Evolutionary conservation across 2,329 filamentous ascomycete species (phyloP), one percentile per base, ranked within the genome.

Genomic region (Aspergillus sp.): DNA sequence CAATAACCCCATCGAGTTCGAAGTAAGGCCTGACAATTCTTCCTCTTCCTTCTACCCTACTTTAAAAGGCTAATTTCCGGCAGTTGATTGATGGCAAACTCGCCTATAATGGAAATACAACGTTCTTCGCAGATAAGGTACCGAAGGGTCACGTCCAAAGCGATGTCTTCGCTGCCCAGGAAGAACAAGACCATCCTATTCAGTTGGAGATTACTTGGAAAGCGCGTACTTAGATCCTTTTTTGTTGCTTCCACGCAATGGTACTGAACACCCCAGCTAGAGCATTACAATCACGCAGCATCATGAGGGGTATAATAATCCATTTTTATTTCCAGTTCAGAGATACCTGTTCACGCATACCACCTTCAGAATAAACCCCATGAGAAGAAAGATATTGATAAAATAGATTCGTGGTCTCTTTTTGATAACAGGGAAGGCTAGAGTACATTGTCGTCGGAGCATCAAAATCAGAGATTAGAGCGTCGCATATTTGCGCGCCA

Each of bases 71-170:
- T 48, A 27, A 48, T 41, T 10, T 26, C 7, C 26, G 32, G 28
- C 35, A 68, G 65, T 43, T 56, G 45, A 54, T 63, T 27, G 62
- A 64, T 39, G 58, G 54, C 28, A 65, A 62, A 34, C 56, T 69
- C 27, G 47, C 55, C 27, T 68, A 65, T 42, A 44, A 55, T 10
- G 62, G 57, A 35, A 66, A 63, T 46, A 65, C 63, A 4, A 63
- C 57, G 10, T 69, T 69, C 48, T 69, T 60, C 48, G 65, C 66
- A 5, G 65, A 68, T 33, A 64, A 65, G 35, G 55, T 59, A 9
- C 66, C 66, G 33, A 67, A 65, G 46, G 65, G 65, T 3, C 53
- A 51, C 8, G 57, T 57, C 4, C 61, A 68, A 42, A 68, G 65
- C 48, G 54, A 54, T 34, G 48, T 69, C 32, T 69, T 60, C 43